phyloP scores from a whole-genome alignment of 768 basidiomycete species.

The Tricholoma hemisulphureum region DNA sequence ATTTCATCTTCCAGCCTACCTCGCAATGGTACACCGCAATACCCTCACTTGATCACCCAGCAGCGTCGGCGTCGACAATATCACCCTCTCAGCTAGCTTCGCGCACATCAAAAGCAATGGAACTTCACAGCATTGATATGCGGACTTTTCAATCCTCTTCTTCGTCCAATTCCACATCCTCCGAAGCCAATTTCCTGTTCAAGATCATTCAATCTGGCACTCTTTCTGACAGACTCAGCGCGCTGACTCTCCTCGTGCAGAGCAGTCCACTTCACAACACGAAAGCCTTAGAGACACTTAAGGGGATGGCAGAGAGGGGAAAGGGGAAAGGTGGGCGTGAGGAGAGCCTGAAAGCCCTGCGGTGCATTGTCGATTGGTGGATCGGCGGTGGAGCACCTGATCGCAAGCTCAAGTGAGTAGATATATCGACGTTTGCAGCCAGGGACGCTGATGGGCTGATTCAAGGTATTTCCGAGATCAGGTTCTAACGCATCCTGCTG shows the following conservation, averaged over 20 bases:
- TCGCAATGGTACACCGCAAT: conserved; percentile 58
- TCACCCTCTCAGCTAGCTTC: conserved; percentile 44
- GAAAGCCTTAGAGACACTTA: conserved; percentile 74
- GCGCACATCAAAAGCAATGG: conserved; percentile 46
- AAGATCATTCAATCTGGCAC: conserved; percentile 88
- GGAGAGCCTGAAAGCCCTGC: conserved; percentile 84
- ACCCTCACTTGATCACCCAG: conserved; percentile 36
- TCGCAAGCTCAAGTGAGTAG: conserved; percentile 77
- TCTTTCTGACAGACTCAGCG: conserved; percentile 87
- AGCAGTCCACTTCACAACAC: conserved; percentile 84
- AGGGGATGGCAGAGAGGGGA: conserved; percentile 71
- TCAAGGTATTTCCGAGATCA: conserved; percentile 92
- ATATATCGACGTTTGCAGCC: background rate
- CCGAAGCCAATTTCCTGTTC: conserved; percentile 79
- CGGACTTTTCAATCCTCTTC: conserved; percentile 51
- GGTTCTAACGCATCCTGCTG: conserved; percentile 58
- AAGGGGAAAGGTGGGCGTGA: conserved; percentile 89
- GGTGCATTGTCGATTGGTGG: conserved; percentile 98
- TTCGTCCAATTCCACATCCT: conserved; percentile 57
- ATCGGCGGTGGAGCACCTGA: conserved; percentile 87
- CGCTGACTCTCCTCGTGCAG: conserved; percentile 86
- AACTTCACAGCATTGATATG: conserved; percentile 44
- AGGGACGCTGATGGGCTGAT: conserved; percentile 1
- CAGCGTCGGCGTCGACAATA: conserved; percentile 29
- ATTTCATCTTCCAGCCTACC: conserved; percentile 38